Conservation (phyloP, 345 rosid species). For the Salix caprea region DNA sequence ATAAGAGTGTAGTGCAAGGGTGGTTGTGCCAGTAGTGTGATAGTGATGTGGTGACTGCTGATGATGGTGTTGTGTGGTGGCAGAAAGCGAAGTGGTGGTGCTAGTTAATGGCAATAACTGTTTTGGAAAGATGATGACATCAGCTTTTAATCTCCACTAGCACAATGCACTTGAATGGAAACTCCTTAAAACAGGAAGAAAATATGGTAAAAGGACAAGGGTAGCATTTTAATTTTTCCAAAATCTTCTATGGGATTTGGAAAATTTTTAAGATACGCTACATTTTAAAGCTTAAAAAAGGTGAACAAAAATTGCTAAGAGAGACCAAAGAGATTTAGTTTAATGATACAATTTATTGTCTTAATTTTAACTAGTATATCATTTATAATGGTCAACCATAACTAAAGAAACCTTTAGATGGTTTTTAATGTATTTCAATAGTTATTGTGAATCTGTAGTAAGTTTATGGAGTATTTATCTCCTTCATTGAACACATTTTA, state of each 20-base stretch:
- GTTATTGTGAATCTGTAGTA: not conserved
- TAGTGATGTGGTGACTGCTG: too few relatives aligned
- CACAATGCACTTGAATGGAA: not conserved
- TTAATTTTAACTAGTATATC: not conserved
- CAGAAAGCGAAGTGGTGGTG: too few relatives aligned
- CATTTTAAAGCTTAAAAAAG: not conserved
- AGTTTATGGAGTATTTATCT: not conserved
- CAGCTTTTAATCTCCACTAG: not conserved
- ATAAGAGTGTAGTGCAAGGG: too few relatives aligned
- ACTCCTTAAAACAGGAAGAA: not conserved
- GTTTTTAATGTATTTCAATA: not conserved
- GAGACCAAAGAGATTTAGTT: not conserved
- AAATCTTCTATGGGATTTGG: not conserved
- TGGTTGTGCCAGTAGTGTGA: too few relatives aligned
- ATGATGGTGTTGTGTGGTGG: too few relatives aligned
- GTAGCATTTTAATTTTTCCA: not conserved
- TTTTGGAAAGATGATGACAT: not conserved
- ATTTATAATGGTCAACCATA: not conserved
- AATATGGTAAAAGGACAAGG: not conserved
- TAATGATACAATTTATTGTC: not conserved
- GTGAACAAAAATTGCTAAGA: too few relatives aligned
- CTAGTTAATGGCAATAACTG: too few relatives aligned
- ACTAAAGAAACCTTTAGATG: not conserved
- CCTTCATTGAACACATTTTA: not conserved
- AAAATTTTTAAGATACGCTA: not conserved